Evolutionary conservation across 768 basidiomycete genomes (phyloP), one percentile per base, ranked within the genome.

Genomic region (Postia placenta): DNA sequence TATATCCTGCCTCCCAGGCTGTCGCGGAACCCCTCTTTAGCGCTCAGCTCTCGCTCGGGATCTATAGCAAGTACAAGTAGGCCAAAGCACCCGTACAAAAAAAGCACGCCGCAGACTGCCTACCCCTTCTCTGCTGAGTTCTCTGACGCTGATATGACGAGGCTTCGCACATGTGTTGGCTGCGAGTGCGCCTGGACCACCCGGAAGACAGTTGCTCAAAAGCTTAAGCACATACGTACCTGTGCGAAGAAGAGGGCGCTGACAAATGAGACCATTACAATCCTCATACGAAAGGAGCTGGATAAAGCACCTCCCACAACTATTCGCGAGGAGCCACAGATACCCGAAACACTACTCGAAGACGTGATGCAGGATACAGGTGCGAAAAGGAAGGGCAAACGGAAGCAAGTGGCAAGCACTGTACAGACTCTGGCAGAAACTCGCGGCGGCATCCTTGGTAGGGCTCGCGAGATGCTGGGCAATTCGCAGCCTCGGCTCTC

Each of bases 181-280:
- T 91, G 88, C 55, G 76, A 79, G 20, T 59, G 74, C 12, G 64
- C 64, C 1, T 92, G 89, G 89, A 91, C 85, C 3, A 67, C 78
- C 11, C 73, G 76, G 47, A 92, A 92, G 62, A 76, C 76, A 3
- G 67, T 67, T 11, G 54, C 65, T 15, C 79, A 83, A 58, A 92
- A 92, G 63, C 64, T 77, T 60, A 55, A 71, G 2, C 90, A 92
- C 60, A 76, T 92, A 35, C 72, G 72, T 42, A 67, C 71, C 5
- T 92, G 90, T 61, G 79, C 84, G 11, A 81, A 75, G 64, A 89
- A 83, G 63, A 69, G 70, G 19, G 67, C 62, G 3, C 64, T 83
- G 36, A 67, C 70, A 5, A 65, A 76, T 25, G 79, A 80, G 4
- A 87, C 85, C 2, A 54, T 91, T 26, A 63, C 64, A 2, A 51